phyloP scores from a whole-genome alignment of 495 filamentous ascomycete genomes.

The Neurospora tetraspora region DNA sequence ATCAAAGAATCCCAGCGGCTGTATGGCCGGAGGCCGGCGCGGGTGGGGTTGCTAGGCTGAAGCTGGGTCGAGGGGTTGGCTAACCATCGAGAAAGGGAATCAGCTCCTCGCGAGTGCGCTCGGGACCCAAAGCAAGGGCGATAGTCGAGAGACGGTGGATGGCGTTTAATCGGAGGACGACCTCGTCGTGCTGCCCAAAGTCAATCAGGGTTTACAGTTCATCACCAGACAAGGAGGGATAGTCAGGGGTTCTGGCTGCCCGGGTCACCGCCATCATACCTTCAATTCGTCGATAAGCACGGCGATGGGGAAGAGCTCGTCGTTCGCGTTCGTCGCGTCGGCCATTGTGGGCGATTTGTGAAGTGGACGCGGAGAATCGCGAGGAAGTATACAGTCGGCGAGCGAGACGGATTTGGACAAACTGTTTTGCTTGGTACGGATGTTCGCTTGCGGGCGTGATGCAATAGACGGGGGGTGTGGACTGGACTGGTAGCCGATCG shows the following conservation, averaged over 20 bases:
- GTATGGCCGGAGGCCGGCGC: not conserved
- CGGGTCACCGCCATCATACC: slow-evolving; percentile 43
- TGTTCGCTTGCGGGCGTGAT: slow-evolving; percentile 18
- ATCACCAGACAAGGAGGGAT: not conserved
- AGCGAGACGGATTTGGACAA: slow-evolving; percentile 3
- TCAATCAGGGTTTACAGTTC: slow-evolving; percentile 13
- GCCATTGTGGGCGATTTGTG: slow-evolving; percentile 36
- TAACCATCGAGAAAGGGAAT: slow-evolving; percentile 97
- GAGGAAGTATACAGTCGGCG: slow-evolving; percentile 2
- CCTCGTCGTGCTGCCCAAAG: slow-evolving; percentile 78
- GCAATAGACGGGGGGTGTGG: slow-evolving; percentile 19
- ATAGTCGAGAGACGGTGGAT: slow-evolving; percentile 97
- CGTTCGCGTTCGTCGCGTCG: slow-evolving; percentile 53
- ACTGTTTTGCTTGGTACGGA: slow-evolving; percentile 3
- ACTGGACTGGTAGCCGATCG: slow-evolving; percentile 1
- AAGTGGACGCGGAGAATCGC: slow-evolving; percentile 6
- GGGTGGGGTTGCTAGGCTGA: not conserved
- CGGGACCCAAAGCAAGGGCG: slow-evolving; percentile 86
- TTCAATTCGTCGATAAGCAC: slow-evolving; percentile 99
- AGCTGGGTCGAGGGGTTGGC: slow-evolving; percentile 5
- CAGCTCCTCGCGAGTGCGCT: slow-evolving; percentile 92
- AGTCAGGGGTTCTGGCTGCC: not conserved
- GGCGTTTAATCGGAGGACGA: slow-evolving; percentile 91
- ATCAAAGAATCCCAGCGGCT: not conserved
- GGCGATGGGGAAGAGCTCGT: slow-evolving; percentile 98